Percentiles rank a stretch among this genome's conserved stretches.
These are phyloP conservation scores for Tephrocybe sp. DNA, from an alignment of 768 basidiomycete genomes.

Conservation along the genomic window DNA sequence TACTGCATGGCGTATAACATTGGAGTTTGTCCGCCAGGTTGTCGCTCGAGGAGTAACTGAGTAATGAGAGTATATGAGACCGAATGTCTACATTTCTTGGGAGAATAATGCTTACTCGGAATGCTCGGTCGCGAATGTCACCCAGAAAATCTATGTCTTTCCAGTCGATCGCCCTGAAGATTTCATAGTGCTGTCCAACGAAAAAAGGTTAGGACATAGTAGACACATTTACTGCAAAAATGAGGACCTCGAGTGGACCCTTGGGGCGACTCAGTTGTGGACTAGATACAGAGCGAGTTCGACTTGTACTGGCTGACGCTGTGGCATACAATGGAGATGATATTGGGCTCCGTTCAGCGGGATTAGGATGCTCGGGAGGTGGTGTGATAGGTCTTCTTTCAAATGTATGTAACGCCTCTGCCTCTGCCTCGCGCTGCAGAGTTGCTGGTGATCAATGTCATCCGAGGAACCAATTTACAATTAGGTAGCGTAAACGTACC, in stretches of 20 bases:
- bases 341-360: not conserved
- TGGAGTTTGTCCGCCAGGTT: constrained; percentile 82
- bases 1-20: constrained; percentile 88
- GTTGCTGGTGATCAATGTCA: constrained; percentile 44
- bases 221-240: not conserved
- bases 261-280: constrained; percentile 23
- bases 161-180: constrained; percentile 81
- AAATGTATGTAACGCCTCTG: constrained; percentile 53
- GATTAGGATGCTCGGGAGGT: constrained; percentile 16
- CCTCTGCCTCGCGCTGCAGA: constrained; percentile 67
- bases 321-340: constrained; percentile 16
- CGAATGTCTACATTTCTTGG: not conserved
- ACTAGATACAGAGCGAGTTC: constrained; percentile 2
- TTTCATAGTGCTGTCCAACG: constrained; percentile 44
- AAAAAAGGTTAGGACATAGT: not conserved
- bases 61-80: not conserved
- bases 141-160: constrained; percentile 81
- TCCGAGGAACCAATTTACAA: not conserved
- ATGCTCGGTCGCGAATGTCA: constrained; percentile 77
- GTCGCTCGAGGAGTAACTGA: constrained; percentile 68
- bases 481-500: constrained; percentile 33
- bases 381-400: constrained; percentile 42
- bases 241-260: constrained; percentile 49
- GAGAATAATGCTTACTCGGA: constrained; percentile 53
- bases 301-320: constrained; percentile 11